Evolutionary conservation across 371 early-diverging fungal species (phyloP).

Genomic region (Scutellospora calospora): DNA sequence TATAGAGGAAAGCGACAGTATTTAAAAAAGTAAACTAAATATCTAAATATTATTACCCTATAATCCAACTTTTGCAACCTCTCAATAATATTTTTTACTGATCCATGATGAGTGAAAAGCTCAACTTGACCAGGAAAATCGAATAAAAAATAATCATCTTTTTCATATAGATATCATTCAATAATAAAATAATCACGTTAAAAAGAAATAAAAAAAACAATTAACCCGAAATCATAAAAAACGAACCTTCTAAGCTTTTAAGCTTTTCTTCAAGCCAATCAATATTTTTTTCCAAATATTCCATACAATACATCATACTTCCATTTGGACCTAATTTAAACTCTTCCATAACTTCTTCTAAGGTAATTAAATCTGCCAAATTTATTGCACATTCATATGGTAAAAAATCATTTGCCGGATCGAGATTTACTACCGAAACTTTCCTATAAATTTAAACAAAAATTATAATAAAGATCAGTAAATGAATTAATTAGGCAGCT

Average conservation of each 20-base stretch:
- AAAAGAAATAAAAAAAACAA: neutral
- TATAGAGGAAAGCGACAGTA: no score
- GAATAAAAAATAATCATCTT: conserved; percentile 91
- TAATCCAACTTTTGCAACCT: conserved; percentile 77
- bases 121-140: conserved; percentile 99
- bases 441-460: conserved; percentile 66
- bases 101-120: conserved; percentile 93
- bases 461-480: no score
- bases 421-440: conserved; percentile 94
- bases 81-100: conserved; percentile 84
- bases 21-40: conserved; percentile 13
- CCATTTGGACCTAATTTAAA: conserved; percentile 99
- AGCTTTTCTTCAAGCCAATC: conserved; percentile 92
- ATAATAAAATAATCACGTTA: neutral
- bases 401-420: conserved; percentile 95
- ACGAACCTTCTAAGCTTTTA: conserved; percentile 70
- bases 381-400: conserved; percentile 91
- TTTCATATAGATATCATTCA: neutral
- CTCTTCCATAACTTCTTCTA: conserved; percentile 96
- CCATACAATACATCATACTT: conserved; percentile 97
- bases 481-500: neutral
- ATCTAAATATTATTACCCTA: conserved; percentile 59
- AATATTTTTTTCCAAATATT: conserved; percentile 92
- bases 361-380: conserved; percentile 92
- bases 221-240: conserved; percentile 46